phyloP scores from a whole-genome alignment of 2,329 filamentous ascomycete species.

The Epichloe elymi region DNA sequence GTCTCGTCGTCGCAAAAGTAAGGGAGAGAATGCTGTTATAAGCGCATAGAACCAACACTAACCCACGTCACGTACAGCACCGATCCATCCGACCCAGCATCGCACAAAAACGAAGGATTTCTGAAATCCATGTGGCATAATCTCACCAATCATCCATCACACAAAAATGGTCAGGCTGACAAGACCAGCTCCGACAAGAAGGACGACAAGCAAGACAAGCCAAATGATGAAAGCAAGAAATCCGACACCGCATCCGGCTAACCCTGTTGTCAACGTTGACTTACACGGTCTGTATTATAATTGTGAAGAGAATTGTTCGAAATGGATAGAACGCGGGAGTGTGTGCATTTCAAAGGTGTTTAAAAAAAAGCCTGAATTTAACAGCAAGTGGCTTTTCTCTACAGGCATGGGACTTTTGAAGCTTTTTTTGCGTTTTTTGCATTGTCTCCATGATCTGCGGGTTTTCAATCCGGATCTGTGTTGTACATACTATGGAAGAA shows the following conservation, averaged over 20 bases:
- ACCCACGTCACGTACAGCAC: not conserved
- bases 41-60: not conserved
- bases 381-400: conserved; percentile 6
- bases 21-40: not conserved
- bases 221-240: conserved; percentile 21
- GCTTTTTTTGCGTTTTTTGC: not conserved
- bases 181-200: conserved; percentile 9
- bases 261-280: conserved; percentile 12
- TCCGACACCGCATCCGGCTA: conserved; percentile 20
- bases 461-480: conserved; percentile 6
- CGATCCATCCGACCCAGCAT: conserved; percentile 22
- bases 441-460: not conserved
- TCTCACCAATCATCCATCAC: conserved; percentile 61
- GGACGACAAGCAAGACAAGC: conserved; percentile 10
- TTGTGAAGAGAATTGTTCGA: not conserved
- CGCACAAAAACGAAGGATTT: conserved; percentile 75
- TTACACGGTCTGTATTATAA: conserved; percentile 10
- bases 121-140: conserved; percentile 89
- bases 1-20: conserved; percentile 26
- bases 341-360: conserved; percentile 27
- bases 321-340: conserved; percentile 9
- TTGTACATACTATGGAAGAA: conserved; percentile 18
- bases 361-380: conserved; percentile 13
- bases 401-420: conserved; percentile 7
- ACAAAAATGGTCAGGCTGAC: conserved; percentile 25